phyloP scores from a whole-genome alignment of 2,329 filamentous ascomycete species.

The Stachybotrys elegans region DNA sequence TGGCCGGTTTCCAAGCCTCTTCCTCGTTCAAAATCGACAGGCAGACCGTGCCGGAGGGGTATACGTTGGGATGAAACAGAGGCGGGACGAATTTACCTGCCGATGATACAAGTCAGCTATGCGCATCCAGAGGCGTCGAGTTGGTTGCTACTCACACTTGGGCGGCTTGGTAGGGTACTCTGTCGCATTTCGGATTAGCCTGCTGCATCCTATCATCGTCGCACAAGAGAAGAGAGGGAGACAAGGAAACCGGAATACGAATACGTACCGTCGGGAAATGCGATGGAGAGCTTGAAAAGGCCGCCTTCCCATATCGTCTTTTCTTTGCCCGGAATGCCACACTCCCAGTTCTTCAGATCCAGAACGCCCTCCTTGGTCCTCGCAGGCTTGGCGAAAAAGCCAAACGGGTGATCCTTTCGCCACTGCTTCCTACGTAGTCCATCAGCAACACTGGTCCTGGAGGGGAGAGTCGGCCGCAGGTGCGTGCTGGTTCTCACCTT shows the following conservation, averaged over 20 bases:
- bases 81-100: conserved; percentile 93
- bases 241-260: not conserved
- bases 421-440: conserved; percentile 75
- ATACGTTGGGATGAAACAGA: conserved; percentile 97
- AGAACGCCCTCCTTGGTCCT: conserved; percentile 75
- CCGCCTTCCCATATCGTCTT: conserved; percentile 99
- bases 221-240: not conserved
- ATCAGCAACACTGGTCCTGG: conserved; percentile 14
- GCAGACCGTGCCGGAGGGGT: conserved; percentile 95
- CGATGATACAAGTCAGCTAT: conserved; percentile 9
- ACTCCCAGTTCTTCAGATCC: conserved; percentile 95
- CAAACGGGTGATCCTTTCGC: conserved; percentile 94
- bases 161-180: conserved; percentile 98
- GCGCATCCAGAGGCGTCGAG: not conserved
- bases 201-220: too few species aligned
- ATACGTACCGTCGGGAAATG: conserved; percentile 84
- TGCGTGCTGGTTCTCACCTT: conserved; percentile 50
- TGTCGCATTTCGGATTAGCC: conserved; percentile 28
- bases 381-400: conserved; percentile 88
- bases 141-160: conserved; percentile 66
- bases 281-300: conserved; percentile 88
- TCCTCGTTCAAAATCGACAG: conserved; percentile 97
- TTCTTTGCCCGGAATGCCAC: conserved; percentile 90
- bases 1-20: conserved; percentile 96
- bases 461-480: not conserved